Percentiles rank a stretch among this genome's conserved stretches.
phyloP scores from a whole-genome alignment of 345 rosid genomes.

The Carallia pectinifolia region DNA sequence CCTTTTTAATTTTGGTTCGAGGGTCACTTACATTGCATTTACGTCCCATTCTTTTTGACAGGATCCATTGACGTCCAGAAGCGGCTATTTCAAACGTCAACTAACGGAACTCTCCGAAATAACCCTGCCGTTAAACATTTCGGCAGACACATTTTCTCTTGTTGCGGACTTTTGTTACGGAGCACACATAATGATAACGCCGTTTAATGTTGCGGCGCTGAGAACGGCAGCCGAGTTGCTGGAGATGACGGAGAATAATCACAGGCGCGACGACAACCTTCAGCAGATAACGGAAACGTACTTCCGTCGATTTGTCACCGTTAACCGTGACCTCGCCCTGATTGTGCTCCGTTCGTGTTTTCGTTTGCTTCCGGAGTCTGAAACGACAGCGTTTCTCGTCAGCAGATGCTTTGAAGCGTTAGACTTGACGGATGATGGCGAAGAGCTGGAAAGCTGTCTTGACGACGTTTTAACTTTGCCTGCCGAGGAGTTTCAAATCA shows the following conservation, averaged over 20 bases:
- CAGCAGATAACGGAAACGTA: constrained; percentile 55
- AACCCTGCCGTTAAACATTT: constrained; percentile 74
- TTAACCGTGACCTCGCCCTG: constrained; percentile 38
- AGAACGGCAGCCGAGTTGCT: constrained; percentile 70
- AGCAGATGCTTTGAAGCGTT: constrained; percentile 59
- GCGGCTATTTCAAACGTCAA: constrained; percentile 66
- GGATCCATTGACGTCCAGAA: constrained; percentile 62
- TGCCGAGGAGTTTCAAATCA: constrained; percentile 47
- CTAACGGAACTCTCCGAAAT: constrained; percentile 50
- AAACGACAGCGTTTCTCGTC: constrained; percentile 51
- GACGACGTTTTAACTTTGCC: constrained; percentile 48
- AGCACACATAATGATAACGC: constrained; percentile 50
- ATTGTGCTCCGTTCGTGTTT: constrained; percentile 63
- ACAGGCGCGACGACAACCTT: constrained; percentile 41
- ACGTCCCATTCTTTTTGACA: constrained; percentile 19
- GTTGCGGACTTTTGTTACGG: constrained; percentile 66
- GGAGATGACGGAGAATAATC: constrained; percentile 43
- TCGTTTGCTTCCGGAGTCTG: constrained; percentile 67
- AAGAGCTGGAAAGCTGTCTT: constrained; percentile 35
- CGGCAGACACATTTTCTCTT: constrained; percentile 62
- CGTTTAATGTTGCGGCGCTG: constrained; percentile 63
- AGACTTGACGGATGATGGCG: constrained; percentile 31
- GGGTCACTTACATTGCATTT: not conserved
- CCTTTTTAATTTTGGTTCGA: not conserved
- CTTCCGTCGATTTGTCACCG: constrained; percentile 49